Evolutionary conservation across 495 filamentous ascomycete species (phyloP), one percentile per base, ranked within the genome.

Genomic region (Penicillium alfredii): DNA sequence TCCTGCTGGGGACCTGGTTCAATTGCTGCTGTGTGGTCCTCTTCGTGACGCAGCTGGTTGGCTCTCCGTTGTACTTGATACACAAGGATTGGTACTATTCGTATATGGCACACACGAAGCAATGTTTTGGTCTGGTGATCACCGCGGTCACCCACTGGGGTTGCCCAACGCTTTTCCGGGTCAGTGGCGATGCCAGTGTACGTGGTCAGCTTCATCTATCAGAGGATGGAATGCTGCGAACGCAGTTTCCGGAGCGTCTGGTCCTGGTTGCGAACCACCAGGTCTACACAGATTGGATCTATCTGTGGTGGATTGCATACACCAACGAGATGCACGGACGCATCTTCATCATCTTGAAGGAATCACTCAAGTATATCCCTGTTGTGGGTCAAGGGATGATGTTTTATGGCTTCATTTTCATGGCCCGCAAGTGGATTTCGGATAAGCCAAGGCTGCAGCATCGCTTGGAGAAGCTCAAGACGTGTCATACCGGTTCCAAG

Each of bases 201-300:
- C 61, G 62, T 32, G 77, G 74, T 3, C 74, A 81, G 52, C 46
- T 84, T 18, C 59, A 71, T 40, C 51, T 73, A 35, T 64, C 67
- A 0, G 53, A 59, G 31, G 74, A 78, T 56, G 80, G 80, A 3
- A 52, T 64, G 34, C 49, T 84, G 20, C 63, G 69, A 45, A 72
- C 72, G 11, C 41, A 66, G 21, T 82, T 84, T 38, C 74, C 76
- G 5, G 73, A 81, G 53, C 67, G 80, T 12, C 46, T 80, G 35
- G 69, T 84, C 30, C 36, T 84, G 53, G 78, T 84, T 33, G 66
- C 80, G 8, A 84, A 84, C 33, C 80, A 84, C 45, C 78, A 82
- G 51, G 73, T 84, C 8, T 84, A 84, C 53, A 81, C 78, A 6
- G 80, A 84, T 36, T 84, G 80, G 80, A 61, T 82, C 6, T 84